Evolutionary conservation across 371 early-diverging fungal genomes (phyloP).

Genomic region (Quaeritorhiza haematococci): DNA sequence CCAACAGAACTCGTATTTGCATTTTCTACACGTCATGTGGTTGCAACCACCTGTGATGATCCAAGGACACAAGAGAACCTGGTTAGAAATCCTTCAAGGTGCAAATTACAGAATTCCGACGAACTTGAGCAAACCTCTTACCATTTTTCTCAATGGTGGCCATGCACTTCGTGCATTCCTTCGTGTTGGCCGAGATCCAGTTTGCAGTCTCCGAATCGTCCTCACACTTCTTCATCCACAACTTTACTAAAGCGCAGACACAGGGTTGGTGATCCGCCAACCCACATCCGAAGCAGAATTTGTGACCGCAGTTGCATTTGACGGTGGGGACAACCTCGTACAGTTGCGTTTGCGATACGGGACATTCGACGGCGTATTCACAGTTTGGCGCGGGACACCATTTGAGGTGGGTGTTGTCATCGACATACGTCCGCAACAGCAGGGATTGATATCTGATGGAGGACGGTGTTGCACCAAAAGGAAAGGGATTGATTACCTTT

Average conservation of each 20-base stretch:
- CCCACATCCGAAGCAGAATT: slow-evolving; percentile 94
- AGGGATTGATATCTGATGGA: slow-evolving; percentile 64
- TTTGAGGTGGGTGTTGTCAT: slow-evolving; percentile 69
- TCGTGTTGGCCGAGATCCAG: slow-evolving; percentile 95
- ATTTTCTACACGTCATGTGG: slow-evolving; percentile 49
- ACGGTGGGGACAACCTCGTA: slow-evolving; percentile 80
- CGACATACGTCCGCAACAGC: slow-evolving; percentile 83
- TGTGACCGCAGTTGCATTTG: slow-evolving; percentile 68
- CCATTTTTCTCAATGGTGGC: slow-evolving; percentile 97
- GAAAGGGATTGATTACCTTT: no score
- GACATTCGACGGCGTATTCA: slow-evolving; percentile 88
- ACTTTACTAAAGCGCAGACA: slow-evolving; percentile 76
- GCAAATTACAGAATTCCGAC: neutral
- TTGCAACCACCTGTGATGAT: no score
- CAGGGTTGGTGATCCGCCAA: slow-evolving; percentile 86
- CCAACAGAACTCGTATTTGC: slow-evolving; percentile 51
- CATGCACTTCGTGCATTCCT: slow-evolving; percentile 91
- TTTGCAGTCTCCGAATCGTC: slow-evolving; percentile 97
- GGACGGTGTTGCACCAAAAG: no score
- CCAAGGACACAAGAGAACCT: no score
- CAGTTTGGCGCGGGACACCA: slow-evolving; percentile 98
- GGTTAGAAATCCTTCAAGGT: no score
- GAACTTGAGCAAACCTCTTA: slow-evolving; percentile 1
- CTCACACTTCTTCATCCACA: slow-evolving; percentile 91
- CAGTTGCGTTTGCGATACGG: slow-evolving; percentile 63